phyloP scores from a whole-genome alignment of 345 rosid genomes.

The Gossypium longicalyx region DNA sequence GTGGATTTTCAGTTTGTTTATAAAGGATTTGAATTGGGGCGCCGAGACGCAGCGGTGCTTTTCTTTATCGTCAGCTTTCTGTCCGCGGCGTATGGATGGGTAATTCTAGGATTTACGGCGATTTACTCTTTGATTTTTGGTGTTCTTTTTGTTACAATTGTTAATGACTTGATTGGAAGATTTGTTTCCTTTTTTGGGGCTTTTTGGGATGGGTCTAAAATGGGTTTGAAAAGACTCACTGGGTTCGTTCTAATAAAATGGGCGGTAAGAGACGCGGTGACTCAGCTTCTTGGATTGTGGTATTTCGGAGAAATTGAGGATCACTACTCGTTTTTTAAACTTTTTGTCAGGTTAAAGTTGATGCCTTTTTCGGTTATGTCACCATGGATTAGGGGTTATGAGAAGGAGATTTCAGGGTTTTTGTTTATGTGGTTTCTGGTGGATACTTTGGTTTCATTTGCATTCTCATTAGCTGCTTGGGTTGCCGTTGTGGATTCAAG shows the following conservation, averaged over 20 bases:
- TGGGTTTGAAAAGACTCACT: slow-evolving; percentile 73
- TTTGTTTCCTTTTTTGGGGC: slow-evolving; percentile 46
- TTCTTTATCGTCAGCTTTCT: slow-evolving; percentile 66
- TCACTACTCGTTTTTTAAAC: slow-evolving; percentile 78
- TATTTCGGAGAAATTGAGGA: slow-evolving; percentile 84
- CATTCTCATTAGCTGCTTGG: slow-evolving; percentile 81
- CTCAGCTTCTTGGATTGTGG: slow-evolving; percentile 85
- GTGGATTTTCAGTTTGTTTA: slow-evolving; percentile 57
- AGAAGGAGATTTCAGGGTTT: slow-evolving; percentile 83
- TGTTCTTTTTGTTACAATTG: slow-evolving; percentile 60
- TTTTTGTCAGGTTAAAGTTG: slow-evolving; percentile 79
- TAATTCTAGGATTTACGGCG: slow-evolving; percentile 77
- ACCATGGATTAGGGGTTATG: slow-evolving; percentile 78
- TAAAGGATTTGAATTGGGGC: slow-evolving; percentile 67
- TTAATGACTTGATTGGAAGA: slow-evolving; percentile 62
- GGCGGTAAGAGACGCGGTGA: slow-evolving; percentile 88
- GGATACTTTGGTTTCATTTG: slow-evolving; percentile 60
- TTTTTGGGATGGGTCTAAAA: slow-evolving; percentile 68
- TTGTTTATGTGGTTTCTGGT: slow-evolving; percentile 74
- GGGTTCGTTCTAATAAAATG: slow-evolving; percentile 83
- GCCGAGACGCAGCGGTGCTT: slow-evolving; percentile 63
- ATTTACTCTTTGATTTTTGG: slow-evolving; percentile 79
- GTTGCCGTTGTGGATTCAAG: slow-evolving; percentile 79
- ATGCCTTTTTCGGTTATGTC: slow-evolving; percentile 85
- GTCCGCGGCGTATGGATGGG: slow-evolving; percentile 92